A percentile compares a stretch with the other conserved stretches of the same genome.
phyloP scores from a whole-genome alignment of 2,329 filamentous ascomycete genomes.

The Sphaerulina populicola region DNA sequence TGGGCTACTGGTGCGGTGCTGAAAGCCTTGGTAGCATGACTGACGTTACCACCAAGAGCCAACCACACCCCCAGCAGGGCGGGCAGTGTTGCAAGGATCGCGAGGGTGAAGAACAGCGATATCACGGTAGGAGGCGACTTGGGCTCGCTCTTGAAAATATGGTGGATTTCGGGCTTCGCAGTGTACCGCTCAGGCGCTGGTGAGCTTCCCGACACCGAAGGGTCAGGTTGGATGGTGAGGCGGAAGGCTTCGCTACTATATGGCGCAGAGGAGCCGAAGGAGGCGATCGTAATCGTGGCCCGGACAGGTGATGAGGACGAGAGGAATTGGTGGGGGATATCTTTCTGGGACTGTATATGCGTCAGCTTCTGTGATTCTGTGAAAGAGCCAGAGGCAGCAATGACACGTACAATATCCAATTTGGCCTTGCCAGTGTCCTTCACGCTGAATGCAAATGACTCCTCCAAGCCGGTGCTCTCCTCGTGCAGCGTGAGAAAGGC shows the following conservation, averaged over 20 bases:
- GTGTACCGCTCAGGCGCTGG: conserved; percentile 72
- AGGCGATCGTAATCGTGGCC: conserved; percentile 76
- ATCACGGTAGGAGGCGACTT: conserved; percentile 72
- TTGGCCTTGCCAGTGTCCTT: conserved; percentile 84
- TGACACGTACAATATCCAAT: conserved; percentile 65
- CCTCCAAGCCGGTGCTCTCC: conserved; percentile 65
- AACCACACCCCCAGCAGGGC: conserved; percentile 67
- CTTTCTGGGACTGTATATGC: conserved; percentile 64
- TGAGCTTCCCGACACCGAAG: conserved; percentile 52
- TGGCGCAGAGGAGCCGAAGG: conserved; percentile 66
- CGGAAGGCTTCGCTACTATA: conserved; percentile 66
- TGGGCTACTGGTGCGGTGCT: conserved; percentile 71
- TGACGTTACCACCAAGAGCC: conserved; percentile 70
- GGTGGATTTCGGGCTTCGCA: conserved; percentile 75
- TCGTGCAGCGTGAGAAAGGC: conserved; percentile 82
- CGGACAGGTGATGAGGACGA: conserved; percentile 58
- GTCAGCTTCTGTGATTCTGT: conserved; percentile 8
- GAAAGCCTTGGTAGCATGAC: conserved; percentile 68
- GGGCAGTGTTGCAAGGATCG: conserved; percentile 66
- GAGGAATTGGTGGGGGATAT: conserved; percentile 77
- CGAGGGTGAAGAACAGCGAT: conserved; percentile 66
- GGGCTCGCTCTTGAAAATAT: conserved; percentile 76
- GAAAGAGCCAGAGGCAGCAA: background rate
- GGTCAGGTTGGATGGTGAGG: conserved; percentile 57
- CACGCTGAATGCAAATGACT: conserved; percentile 72